phyloP scores from a whole-genome alignment of 306 rosid genomes.

The Fragaria iinumae region DNA sequence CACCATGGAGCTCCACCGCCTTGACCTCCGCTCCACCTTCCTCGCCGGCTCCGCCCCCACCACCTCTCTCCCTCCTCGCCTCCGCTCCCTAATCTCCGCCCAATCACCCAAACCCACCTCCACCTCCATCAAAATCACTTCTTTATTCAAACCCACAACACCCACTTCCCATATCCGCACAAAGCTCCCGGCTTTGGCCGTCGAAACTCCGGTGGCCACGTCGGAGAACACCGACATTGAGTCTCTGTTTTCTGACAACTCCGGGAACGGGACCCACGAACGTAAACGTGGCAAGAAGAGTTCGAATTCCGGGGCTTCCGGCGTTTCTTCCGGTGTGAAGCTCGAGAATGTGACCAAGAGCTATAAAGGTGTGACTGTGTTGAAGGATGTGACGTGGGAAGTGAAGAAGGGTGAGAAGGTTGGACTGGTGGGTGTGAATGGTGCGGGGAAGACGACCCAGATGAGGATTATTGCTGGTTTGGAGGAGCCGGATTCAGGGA shows the following conservation, averaged over 20 bases:
- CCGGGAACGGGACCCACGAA: slow-evolving; percentile 33
- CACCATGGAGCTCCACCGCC: slow-evolving; percentile 72
- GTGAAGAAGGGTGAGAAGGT: slow-evolving; percentile 91
- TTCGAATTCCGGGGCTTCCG: slow-evolving; percentile 58
- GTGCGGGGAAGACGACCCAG: slow-evolving; percentile 95
- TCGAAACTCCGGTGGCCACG: slow-evolving; percentile 39
- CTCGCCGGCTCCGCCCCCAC: slow-evolving; percentile 53
- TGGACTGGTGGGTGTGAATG: slow-evolving; percentile 90
- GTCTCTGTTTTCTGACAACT: slow-evolving; percentile 56
- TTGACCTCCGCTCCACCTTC: slow-evolving; percentile 61
- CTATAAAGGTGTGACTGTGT: slow-evolving; percentile 74
- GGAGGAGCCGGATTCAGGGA: slow-evolving; percentile 85
- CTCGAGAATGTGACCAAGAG: slow-evolving; percentile 67
- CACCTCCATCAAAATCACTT: slow-evolving; percentile 30
- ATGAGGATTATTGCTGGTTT: slow-evolving; percentile 85
- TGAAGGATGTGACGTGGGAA: slow-evolving; percentile 83
- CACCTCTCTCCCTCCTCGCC: slow-evolving; percentile 22
- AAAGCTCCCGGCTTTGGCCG: slow-evolving; percentile 46
- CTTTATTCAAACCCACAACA: slow-evolving; percentile 21
- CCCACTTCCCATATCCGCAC: slow-evolving; percentile 24
- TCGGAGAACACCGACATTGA: slow-evolving; percentile 55
- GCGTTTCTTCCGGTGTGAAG: slow-evolving; percentile 77
- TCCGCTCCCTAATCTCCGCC: slow-evolving; percentile 23
- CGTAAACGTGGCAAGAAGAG: slow-evolving; percentile 41
- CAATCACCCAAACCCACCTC: slow-evolving; percentile 16